Conservation (phyloP, 2,329 filamentous ascomycete genomes). For the Epichloe gansuensis region DNA sequence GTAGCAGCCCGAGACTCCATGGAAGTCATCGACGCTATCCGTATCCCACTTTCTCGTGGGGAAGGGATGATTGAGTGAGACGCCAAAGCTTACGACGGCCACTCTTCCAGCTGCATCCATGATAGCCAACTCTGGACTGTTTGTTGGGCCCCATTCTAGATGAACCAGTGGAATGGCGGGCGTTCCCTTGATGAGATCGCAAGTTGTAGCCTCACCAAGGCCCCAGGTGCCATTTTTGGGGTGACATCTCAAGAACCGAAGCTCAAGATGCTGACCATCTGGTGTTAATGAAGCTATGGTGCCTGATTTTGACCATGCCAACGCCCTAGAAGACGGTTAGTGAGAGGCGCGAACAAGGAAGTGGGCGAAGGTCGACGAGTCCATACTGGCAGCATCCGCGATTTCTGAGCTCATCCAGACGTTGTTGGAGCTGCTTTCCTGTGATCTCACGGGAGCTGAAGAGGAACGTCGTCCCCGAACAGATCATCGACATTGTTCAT, state of each 20-base stretch:
- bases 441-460: conserved; percentile 36
- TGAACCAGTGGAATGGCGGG: conserved; percentile 61
- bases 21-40: conserved; percentile 64
- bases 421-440: conserved; percentile 53
- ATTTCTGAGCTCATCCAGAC: conserved; percentile 64
- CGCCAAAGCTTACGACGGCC: conserved; percentile 58
- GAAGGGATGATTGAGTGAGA: conserved; percentile 61
- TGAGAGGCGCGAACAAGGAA: neutral
- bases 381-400: conserved; percentile 76
- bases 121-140: conserved; percentile 68
- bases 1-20: conserved; percentile 69
- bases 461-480: conserved; percentile 58
- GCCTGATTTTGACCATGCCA: conserved; percentile 81
- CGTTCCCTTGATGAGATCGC: conserved; percentile 48
- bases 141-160: conserved; percentile 64
- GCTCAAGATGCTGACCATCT: conserved; percentile 57
- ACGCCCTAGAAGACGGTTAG: conserved; percentile 39
- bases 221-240: conserved; percentile 62
- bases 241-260: conserved; percentile 60
- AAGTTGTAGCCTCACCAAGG: conserved; percentile 57
- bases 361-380: neutral
- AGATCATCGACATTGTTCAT: conserved; percentile 59
- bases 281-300: conserved; percentile 71
- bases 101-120: conserved; percentile 71
- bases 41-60: conserved; percentile 47